Base-by-base conservation (phyloP, 192 early-diverging fungal genomes). In the Kickxella alabastrina region DNA sequence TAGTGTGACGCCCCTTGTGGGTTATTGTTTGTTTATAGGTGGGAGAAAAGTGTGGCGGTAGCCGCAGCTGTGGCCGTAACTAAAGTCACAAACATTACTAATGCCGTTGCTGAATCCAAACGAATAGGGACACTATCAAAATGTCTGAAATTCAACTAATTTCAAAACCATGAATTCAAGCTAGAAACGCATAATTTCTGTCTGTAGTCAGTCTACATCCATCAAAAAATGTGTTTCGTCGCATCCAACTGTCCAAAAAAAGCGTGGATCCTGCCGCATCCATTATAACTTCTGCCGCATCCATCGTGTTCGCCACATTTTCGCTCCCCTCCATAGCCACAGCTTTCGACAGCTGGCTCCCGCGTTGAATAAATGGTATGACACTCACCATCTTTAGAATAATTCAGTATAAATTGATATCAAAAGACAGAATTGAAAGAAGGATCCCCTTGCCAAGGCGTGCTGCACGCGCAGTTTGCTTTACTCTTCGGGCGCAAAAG, bases 361-460 rank as follows among this genome's bases (percentile, higher is more conserved):
- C n/a, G n/a, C n/a, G n/a, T n/a, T n/a, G n/a, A n/a, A n/a, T n/a
- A n/a, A n/a, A n/a, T n/a, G n/a, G n/a, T n/a, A n/a, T 12, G 19
- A 41, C 17, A 61, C 58, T 61, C 50, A 61, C 58, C 58, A 61
- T 61, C 58, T 45, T 61, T 51, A 52, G 42, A 29, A 27, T 39
- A 21, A 22, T 17, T 35, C 53, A 31, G 50, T 47, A 32, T 34
- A 61, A 47, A 52, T 18, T 25, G 23, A 43, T 61, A 50, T 49
- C 57, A 32, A 46, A 52, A 48, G 43, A 61, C 43, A 47, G 58
- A 61, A 43, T 40, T 59, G 57, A 61, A 53, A 61, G 58, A 61
- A 45, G 39, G 58, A 61, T 43, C 43, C 14, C 10, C 24, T 49
- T 36, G 22, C 34, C 17, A 22, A 23, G 22, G 41, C 9, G 3